Base-by-base conservation (phyloP, 495 filamentous ascomycete species). In the Penicillium herquei region DNA sequence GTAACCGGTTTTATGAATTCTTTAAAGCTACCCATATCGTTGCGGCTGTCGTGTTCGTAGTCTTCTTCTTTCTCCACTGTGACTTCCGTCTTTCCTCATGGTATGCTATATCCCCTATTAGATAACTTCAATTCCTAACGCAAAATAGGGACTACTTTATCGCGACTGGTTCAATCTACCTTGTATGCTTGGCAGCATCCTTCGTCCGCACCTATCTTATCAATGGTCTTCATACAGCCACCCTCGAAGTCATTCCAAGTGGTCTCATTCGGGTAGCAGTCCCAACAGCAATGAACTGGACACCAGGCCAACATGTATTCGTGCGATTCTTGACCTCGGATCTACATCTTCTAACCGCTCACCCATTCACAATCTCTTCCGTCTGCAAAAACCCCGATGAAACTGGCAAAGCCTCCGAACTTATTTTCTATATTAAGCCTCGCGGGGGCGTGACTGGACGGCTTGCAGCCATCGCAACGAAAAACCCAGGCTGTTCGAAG, bases 81-180 rank as follows among this genome's bases (percentile, higher is more conserved):
- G 55, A 67, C 16, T 61, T 59, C 43, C 52, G 67, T 0, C 69
- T 86, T 10, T 73, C 75, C 3, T 83, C 81, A 33, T 84, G 82
- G 82, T 80, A 64, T 11, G 67, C 46, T 26, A 34, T 35, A 37
- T 6, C 18, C 35, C 30, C 10, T 12, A 44, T 26, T 0, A 11
- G n/a, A 48, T 12, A 14, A 12, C 16, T 35, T 14, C 45, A 51
- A 14, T 18, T 11, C 42, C 42, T 62, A 40, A 62, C 45, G 54
- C 34, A 33, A 13, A 33, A 33, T 49, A 79, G 74, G 76, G 80
- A 84, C 59, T 87, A 86, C 60, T 85, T 86, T 57, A 82, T 85
- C 58, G 80, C 81, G 6, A 73, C 78, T 0, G 79, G 65, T 0
- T 69, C 70, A 1, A 57, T 86, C 18, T 86, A 84, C 63, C 46